Conservation (phyloP, 129 eudicot genomes). For the Ambrosia artemisiifolia region DNA sequence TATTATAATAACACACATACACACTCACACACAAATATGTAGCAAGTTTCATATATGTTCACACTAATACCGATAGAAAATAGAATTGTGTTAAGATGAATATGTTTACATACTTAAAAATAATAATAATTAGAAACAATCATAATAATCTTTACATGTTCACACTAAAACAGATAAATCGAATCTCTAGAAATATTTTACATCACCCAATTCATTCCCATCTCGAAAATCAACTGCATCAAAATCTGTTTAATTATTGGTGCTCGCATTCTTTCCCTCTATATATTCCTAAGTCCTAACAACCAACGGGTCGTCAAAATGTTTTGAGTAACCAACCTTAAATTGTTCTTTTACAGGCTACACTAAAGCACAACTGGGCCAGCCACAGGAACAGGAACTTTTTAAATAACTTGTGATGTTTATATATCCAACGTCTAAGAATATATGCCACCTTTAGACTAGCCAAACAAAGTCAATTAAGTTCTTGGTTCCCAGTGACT, state of each 20-base stretch:
- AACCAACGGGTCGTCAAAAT: not conserved
- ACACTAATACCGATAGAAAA: not conserved
- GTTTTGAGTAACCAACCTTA: not conserved
- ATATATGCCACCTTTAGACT: constrained; percentile 14
- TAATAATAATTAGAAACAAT: not conserved
- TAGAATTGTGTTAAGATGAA: not conserved
- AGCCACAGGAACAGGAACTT: not conserved
- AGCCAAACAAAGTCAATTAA: constrained; percentile 12
- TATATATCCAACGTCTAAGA: constrained; percentile 8
- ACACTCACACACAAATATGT: not conserved
- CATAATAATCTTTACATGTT: not conserved
- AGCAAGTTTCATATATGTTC: not conserved
- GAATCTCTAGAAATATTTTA: not conserved
- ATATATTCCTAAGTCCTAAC: not conserved
- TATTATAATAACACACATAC: not conserved
- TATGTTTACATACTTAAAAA: not conserved
- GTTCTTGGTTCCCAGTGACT: constrained; percentile 15
- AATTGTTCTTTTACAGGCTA: not conserved
- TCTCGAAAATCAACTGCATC: not conserved
- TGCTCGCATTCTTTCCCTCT: not conserved
- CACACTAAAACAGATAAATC: not conserved
- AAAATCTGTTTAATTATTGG: not conserved
- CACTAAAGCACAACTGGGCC: not conserved
- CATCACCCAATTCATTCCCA: not conserved
- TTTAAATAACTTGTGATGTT: not conserved